These are phyloP conservation scores for Taphrina wiesneri DNA, from an alignment of 1,139 yeast species.

Conservation along the genomic window DNA sequence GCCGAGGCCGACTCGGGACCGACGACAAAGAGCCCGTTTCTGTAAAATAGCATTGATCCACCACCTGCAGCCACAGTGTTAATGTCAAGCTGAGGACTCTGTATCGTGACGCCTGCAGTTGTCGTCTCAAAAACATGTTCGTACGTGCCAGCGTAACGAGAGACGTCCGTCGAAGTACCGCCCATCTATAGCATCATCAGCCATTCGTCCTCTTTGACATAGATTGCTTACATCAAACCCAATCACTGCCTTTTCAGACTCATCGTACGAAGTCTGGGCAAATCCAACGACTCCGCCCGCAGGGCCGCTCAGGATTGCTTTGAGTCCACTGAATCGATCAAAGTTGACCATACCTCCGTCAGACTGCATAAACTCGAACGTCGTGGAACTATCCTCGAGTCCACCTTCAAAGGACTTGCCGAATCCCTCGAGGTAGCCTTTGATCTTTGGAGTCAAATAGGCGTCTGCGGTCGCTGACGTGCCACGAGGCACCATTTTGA, in stretches of 20 bases:
- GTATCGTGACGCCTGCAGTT: constrained; percentile 58
- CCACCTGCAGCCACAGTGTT: constrained; percentile 66
- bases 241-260: constrained; percentile 49
- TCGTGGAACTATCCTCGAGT: constrained; percentile 48
- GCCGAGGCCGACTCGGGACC: constrained; percentile 62
- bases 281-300: constrained; percentile 65
- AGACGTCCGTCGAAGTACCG: constrained; percentile 62
- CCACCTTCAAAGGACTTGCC: constrained; percentile 62
- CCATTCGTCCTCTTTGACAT: too few relatives aligned
- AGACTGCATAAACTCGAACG: constrained; percentile 59
- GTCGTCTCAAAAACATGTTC: constrained; percentile 59
- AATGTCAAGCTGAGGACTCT: constrained; percentile 60
- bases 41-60: constrained; percentile 55
- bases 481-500: constrained; percentile 68
- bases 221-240: constrained; percentile 52
- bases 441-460: constrained; percentile 71
- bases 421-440: constrained; percentile 61
- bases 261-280: constrained; percentile 54
- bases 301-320: constrained; percentile 58
- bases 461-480: constrained; percentile 77
- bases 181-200: constrained; percentile 50
- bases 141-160: constrained; percentile 52
- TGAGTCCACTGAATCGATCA: constrained; percentile 54
- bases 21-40: constrained; percentile 55
- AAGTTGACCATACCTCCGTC: constrained; percentile 59